Evolutionary conservation across 208 protist genomes (phyloP), one percentile per base, ranked within the genome.

Genomic region (Acanthamoeba castellanii): DNA sequence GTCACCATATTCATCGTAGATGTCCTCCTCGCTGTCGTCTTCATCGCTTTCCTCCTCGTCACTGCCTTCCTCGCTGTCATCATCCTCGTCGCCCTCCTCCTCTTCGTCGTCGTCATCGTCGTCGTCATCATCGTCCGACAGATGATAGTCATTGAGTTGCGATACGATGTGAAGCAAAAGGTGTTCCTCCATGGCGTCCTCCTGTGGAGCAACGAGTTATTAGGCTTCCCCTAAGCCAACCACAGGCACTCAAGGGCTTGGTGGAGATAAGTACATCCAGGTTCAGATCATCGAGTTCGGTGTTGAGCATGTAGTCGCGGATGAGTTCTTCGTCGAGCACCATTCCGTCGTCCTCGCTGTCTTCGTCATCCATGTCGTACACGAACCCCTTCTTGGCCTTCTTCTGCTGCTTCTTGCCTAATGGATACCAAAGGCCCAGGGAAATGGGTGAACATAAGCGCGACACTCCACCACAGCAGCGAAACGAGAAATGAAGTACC

Each of bases 121-220:
- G 2, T 85, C 76, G 9, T 85, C 76, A 34, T 50, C 37, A 0
- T 50, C 18, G 45, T 85, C 76, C 13, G 76, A 85, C 34, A 85
- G 47, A 32, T 57, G 76, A 32, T 85, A 85, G 16, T 85, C 76
- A 27, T 85, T 85, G 76, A 85, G 37, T 32, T 85, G 76, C 76
- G 76, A 85, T 57, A 85, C 76, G 45, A 85, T 85, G 30, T 85
- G 76, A 25, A 85, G 76, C 25, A 85, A 32, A 13, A 85, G 47
- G 14, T 85, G 76, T 42, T 85, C 76, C 30, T 85, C 76, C 47
- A 85, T 25, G 30, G 32, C 76, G 42, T 27, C 76, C 76, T 85
- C 76, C 76, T 85, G 27, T 52, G 8, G 34, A n/a, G 52, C 13
- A 57, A 57, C 52, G 52, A 22, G 42, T 20, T 22, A 57, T 20